Percentiles rank a stretch among this genome's conserved stretches.
Conservation (phyloP, 345 rosid species). For the Firmiana major region DNA sequence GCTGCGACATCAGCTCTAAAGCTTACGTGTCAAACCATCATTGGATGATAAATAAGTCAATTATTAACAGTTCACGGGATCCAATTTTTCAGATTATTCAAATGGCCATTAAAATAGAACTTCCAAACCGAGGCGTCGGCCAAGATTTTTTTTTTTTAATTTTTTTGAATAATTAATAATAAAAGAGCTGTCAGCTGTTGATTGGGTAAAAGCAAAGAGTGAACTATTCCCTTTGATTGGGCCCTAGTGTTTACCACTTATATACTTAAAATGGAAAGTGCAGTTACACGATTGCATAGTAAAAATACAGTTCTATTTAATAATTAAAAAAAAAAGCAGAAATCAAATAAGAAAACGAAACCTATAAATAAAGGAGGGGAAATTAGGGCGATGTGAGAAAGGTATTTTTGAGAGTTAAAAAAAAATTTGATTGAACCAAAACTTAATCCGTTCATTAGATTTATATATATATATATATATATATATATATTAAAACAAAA, state of each 20-base stretch:
- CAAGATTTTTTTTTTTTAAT: background rate
- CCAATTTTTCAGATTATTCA: too few relatives aligned
- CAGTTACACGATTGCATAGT: conserved; percentile 3
- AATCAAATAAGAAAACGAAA: background rate
- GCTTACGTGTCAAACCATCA: background rate
- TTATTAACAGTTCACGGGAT: background rate
- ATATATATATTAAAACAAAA: too few relatives aligned
- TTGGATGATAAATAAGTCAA: background rate
- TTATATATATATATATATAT: too few relatives aligned
- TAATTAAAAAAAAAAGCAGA: background rate
- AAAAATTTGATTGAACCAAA: too few relatives aligned
- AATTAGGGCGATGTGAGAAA: background rate
- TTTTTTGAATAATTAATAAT: background rate
- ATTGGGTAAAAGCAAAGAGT: background rate
- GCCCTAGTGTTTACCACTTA: background rate
- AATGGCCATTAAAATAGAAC: background rate
- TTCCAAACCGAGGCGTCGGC: background rate
- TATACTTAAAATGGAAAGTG: conserved; percentile 9
- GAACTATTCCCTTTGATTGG: background rate
- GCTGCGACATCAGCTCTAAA: background rate
- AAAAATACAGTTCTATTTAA: background rate
- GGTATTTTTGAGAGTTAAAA: background rate
- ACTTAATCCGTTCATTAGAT: too few relatives aligned
- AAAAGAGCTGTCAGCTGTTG: background rate
- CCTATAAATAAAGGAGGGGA: background rate